Percentiles rank a stretch among this genome's conserved stretches.
Conservation (phyloP, 2,329 filamentous ascomycete species). For the Lasiodiplodia gonubiensis region DNA sequence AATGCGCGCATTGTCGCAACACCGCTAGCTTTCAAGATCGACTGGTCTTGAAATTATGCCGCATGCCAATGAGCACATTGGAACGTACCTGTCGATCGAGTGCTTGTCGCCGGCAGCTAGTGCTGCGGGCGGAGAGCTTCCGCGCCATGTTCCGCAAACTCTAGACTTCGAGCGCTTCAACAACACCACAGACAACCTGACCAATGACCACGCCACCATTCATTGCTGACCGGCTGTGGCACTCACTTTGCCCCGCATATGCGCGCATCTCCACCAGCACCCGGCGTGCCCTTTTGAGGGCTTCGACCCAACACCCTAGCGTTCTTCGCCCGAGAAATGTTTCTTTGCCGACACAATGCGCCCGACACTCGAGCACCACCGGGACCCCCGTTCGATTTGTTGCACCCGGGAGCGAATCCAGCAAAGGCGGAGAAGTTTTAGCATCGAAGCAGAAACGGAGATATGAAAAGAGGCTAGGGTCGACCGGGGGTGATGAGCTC, state of each 20-base stretch:
- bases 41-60: not conserved
- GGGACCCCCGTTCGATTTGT: not conserved
- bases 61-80: not conserved
- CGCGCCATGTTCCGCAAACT: constrained; percentile 15
- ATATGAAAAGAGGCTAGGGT: not conserved
- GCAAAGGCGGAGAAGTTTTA: not conserved
- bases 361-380: constrained; percentile 5
- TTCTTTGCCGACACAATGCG: not conserved
- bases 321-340: not conserved
- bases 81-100: not conserved
- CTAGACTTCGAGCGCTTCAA: constrained; percentile 5
- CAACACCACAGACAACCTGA: not conserved
- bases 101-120: not conserved
- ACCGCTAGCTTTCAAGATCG: not conserved
- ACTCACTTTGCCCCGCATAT: constrained; percentile 6
- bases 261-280: not conserved
- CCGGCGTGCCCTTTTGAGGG: not conserved
- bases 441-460: not conserved
- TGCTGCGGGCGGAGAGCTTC: constrained; percentile 15
- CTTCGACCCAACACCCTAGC: not conserved
- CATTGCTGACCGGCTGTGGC: constrained; percentile 16
- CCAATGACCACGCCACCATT: constrained; percentile 16
- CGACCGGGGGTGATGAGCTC: not conserved
- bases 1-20: not conserved
- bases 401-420: not conserved